A percentile compares a stretch with the other conserved stretches of the same genome.
Conservation (phyloP, 140 eudicot species). For the Oenanthe javanica region DNA sequence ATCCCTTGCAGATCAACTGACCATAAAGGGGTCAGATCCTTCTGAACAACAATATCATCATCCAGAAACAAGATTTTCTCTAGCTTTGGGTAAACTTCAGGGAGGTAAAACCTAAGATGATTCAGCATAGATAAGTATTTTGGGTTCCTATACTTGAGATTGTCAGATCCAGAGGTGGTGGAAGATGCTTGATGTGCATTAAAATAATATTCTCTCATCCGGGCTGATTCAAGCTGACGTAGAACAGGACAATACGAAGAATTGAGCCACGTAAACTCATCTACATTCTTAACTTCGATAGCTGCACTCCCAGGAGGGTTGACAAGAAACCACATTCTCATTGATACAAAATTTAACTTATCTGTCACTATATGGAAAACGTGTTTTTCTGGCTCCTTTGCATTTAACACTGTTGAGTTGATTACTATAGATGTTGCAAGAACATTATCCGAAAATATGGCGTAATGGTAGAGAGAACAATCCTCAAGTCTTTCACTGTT, state of each 20-base stretch:
- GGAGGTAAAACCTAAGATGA: slow-evolving; percentile 93
- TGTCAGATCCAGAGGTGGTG: slow-evolving; percentile 61
- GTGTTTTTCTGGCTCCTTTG: slow-evolving; percentile 82
- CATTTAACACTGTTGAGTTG: slow-evolving; percentile 79
- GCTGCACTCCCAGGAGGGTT: slow-evolving; percentile 67
- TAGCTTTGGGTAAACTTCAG: slow-evolving; percentile 93
- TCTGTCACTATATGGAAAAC: slow-evolving; percentile 96
- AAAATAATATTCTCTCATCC: slow-evolving; percentile 85
- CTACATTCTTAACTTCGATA: slow-evolving; percentile 76
- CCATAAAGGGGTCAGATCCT: slow-evolving; percentile 90
- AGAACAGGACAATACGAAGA: slow-evolving; percentile 86
- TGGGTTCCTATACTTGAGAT: slow-evolving; percentile 93
- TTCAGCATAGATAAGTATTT: slow-evolving; percentile 90
- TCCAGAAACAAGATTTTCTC: slow-evolving; percentile 82
- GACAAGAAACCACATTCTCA: slow-evolving; percentile 96
- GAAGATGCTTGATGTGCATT: slow-evolving; percentile 77
- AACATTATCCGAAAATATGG: slow-evolving; percentile 97
- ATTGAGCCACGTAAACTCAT: slow-evolving; percentile 88
- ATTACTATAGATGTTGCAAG: slow-evolving; percentile 93
- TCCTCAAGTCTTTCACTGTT: slow-evolving; percentile 52
- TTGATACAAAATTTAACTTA: slow-evolving; percentile 82
- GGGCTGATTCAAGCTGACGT: slow-evolving; percentile 88
- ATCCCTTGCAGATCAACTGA: slow-evolving; percentile 79
- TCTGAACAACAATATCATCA: slow-evolving; percentile 97
- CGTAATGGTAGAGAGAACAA: slow-evolving; percentile 74